A percentile compares a stretch with the other conserved stretches of the same genome.
These are phyloP conservation scores for Heliamphora pulchella DNA, from an alignment of 179 eudicot species.

Conservation along the genomic window DNA sequence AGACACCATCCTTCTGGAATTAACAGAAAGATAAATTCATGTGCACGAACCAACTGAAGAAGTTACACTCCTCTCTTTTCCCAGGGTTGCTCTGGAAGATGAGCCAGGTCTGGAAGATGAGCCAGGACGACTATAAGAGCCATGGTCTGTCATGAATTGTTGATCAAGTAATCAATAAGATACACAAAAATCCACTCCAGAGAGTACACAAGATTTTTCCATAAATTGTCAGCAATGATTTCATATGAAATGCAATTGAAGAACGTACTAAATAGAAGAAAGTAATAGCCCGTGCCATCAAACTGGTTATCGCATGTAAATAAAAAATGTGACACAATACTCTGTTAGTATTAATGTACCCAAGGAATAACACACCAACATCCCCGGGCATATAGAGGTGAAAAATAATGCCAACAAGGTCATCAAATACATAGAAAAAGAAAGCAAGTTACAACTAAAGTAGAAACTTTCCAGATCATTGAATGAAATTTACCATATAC, in stretches of 20 bases:
- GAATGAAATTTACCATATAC: neutral
- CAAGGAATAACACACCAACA: neutral
- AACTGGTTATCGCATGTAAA: neutral
- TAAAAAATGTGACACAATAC: neutral
- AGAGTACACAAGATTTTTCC: neutral
- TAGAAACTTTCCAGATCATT: neutral
- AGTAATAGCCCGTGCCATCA: neutral
- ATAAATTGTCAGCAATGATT: no score
- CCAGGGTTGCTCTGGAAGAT: conserved; percentile 38
- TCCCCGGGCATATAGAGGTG: neutral
- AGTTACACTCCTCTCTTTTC: conserved; percentile 31
- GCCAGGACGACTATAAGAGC: conserved; percentile 46
- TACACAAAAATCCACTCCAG: neutral
- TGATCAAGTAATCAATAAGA: conserved; percentile 18
- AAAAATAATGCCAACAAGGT: neutral
- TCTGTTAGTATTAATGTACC: neutral
- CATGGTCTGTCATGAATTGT: conserved; percentile 32
- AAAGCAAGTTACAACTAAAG: neutral
- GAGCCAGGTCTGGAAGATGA: conserved; percentile 67
- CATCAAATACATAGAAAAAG: neutral
- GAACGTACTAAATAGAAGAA: neutral
- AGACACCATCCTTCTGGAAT: neutral
- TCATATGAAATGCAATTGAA: neutral
- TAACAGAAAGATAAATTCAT: conserved; percentile 15
- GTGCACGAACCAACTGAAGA: conserved; percentile 41